These are phyloP conservation scores for Scedosporium dehoogii DNA, from an alignment of 2,329 filamentous ascomycete species.

Conservation along the genomic window DNA sequence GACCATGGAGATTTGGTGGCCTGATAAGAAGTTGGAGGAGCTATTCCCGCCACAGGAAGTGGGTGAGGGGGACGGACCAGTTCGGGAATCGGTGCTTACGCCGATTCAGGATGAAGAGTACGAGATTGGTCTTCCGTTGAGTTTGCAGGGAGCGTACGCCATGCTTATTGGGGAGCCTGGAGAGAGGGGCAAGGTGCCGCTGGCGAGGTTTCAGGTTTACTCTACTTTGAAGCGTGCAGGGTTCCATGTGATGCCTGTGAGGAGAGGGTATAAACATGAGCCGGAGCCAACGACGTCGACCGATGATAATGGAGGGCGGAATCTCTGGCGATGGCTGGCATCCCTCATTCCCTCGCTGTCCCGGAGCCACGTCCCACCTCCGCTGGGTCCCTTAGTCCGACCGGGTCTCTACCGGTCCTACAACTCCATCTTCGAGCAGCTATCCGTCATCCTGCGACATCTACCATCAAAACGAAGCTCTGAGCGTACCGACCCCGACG, in stretches of 20 bases:
- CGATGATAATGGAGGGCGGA: constrained; percentile 15
- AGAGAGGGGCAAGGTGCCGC: constrained; percentile 46
- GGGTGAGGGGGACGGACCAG: constrained; percentile 14
- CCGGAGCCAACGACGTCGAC: constrained; percentile 8
- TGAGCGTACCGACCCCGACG: constrained; percentile 14
- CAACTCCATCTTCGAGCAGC: constrained; percentile 62
- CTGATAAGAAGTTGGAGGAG: constrained; percentile 40
- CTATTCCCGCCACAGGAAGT: constrained; percentile 26
- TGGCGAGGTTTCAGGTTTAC: constrained; percentile 85
- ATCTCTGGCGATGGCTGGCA: constrained; percentile 44
- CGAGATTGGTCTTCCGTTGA: constrained; percentile 68
- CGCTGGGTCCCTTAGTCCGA: constrained; percentile 47
- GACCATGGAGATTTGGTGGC: constrained; percentile 80
- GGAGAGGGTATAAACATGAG: constrained; percentile 14
- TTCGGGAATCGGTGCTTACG: constrained; percentile 12
- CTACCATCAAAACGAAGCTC: constrained; percentile 29
- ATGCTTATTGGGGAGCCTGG: constrained; percentile 65
- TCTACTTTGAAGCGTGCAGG: constrained; percentile 72
- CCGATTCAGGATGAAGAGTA: constrained; percentile 30
- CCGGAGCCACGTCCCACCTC: constrained; percentile 15
- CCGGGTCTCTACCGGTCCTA: constrained; percentile 59
- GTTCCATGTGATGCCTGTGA: constrained; percentile 69
- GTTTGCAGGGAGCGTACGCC: constrained; percentile 82
- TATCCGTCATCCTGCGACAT: constrained; percentile 65
- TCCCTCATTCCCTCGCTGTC: constrained; percentile 29